These are phyloP conservation scores for Calocybe gambosa DNA, from an alignment of 1,284 basidiomycete species.

Conservation along the genomic window DNA sequence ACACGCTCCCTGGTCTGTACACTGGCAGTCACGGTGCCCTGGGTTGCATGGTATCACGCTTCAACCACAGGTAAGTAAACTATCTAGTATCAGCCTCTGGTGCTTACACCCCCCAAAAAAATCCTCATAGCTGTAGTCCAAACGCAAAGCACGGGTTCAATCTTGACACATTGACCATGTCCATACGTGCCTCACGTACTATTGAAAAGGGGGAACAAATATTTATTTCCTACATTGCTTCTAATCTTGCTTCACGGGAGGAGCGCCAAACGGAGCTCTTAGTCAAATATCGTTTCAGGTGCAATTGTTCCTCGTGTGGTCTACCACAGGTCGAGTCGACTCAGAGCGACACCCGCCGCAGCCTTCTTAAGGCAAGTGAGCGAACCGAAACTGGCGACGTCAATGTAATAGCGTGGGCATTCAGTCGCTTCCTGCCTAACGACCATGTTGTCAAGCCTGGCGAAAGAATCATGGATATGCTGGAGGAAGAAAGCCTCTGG, in stretches of 20 bases:
- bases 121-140: conserved; percentile 1
- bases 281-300: background rate
- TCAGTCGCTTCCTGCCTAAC: background rate
- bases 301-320: background rate
- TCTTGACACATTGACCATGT: background rate
- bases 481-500: background rate
- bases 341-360: background rate
- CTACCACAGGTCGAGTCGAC: background rate
- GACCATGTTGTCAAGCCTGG: background rate
- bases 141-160: conserved; percentile 6
- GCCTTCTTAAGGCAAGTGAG: background rate
- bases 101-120: background rate
- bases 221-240: background rate
- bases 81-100: background rate
- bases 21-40: background rate
- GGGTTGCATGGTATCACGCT: background rate
- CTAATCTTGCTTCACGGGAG: background rate
- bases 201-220: conserved; percentile 3
- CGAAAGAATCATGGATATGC: background rate
- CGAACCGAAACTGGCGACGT: background rate
- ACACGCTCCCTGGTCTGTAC: background rate
- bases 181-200: background rate
- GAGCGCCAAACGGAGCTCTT: background rate
- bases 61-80: background rate
- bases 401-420: background rate